Base-by-base conservation (phyloP, 768 basidiomycete species). In the Trametes sanguinea region DNA sequence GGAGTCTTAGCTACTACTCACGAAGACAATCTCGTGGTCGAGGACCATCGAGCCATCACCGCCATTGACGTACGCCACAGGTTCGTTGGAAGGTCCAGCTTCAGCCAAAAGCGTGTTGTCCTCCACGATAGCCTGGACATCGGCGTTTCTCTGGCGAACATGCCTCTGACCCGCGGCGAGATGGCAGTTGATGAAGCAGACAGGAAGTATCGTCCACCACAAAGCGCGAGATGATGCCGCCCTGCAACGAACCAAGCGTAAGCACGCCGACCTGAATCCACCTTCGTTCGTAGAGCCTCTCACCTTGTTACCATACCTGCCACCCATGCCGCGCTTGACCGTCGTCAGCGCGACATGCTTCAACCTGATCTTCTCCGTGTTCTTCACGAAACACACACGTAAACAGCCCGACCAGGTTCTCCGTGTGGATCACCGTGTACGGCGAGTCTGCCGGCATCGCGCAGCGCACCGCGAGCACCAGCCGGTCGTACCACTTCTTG, bases 141-240 rank as follows among this genome's bases (percentile, higher is more conserved):
- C 96, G 2, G 88, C 85, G 67, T 97, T 97, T 16, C 96, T 83
- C 63, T 90, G 81, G 1, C 90, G 83, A 16, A 90, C 83, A 52
- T 90, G 89, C 58, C 84, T 83, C 69, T 98, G 95, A 1, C 96
- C 96, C 6, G 94, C 93, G n/a, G 95, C 96, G 61, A 99, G 83
- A 80, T 99, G 96, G 66, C 92, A 94, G 75, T 99, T 99, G 77
- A 98, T 86, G 69, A 97, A 90, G 75, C 96, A 98, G 13, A 98
- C 72, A 0, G 93, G 93, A 95, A 1, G 95, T 90, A 73, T 98
- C 94, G 62, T 94, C 94, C 47, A 98, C 81, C 6, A 95, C 84
- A 63, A 97, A 87, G 17, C 95, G 85, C 3, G 90, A 85, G n/a
- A 95, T 83, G 64, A 97, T 95, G 0, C 89, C 95, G 8, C 95